Evolutionary conservation across 768 basidiomycete species (phyloP), one percentile per base, ranked within the genome.

Genomic region (Auricularia sp.): DNA sequence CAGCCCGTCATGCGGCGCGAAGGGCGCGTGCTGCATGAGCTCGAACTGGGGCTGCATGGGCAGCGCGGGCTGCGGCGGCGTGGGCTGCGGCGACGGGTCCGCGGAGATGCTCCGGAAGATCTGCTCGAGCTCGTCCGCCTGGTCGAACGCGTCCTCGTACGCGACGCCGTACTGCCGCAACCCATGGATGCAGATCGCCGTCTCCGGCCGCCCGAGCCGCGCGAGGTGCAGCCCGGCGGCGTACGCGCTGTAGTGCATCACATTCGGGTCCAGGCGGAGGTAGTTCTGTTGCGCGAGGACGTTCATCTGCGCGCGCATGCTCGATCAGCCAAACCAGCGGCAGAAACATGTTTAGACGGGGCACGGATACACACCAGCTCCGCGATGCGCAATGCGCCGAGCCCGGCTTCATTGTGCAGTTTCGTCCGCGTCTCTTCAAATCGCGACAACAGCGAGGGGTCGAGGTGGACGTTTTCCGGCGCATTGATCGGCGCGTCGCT

Each of bases 281-380:
- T 98, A 98, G 34, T 90, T 90, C 73, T 95, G 94, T 21, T 87
- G 82, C 21, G 88, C 88, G 70, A 98, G 76, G 11, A 98, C 92
- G 54, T 87, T 87, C 61, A 88, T 87, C 89, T 90, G 66, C 11
- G 21, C 14, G 36, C 42, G 44, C 18, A 33, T 8, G 4, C 62
- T 7, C 18, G 21, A 64, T 13, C 59, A 24, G 36, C 54, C 67
- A 39, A 67, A 24, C 14, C 35, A 47, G 24, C 44, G 51, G 51
- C 65, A 56, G 62, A 45, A 65, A 63, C 33, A 63, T 35, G 4
- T 42, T 42, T 42, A 14, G 13, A 14, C 39, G 39, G 39, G 36
- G 63, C 29, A 29, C 29, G 37, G 65, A 37, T 36, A 78, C 86
- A 70, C 66, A 90, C 89, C 73, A 97, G 76, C n/a, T 92, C 93